A percentile compares a stretch with the other conserved stretches of the same genome.
Evolutionary conservation across 371 early-diverging fungal genomes (phyloP).

Genomic region (Mortierella sp.): DNA sequence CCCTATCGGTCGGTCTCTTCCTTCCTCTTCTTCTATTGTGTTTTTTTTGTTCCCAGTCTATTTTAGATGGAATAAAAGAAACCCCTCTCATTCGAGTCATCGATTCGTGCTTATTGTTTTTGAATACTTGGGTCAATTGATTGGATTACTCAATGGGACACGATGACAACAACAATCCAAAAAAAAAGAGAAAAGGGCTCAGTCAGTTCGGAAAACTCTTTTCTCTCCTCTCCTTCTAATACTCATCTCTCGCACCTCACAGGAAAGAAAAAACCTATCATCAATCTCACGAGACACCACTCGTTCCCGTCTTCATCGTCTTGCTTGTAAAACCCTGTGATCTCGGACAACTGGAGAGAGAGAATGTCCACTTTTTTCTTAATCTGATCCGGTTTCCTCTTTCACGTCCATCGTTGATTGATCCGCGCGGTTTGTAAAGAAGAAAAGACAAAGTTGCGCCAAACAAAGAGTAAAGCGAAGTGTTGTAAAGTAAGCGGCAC

Average conservation of each 20-base stretch:
- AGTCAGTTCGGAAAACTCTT: constrained; percentile 20
- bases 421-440: no score
- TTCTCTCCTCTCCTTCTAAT: not conserved
- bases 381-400: not conserved
- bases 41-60: not conserved
- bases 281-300: not conserved
- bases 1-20: not conserved
- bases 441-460: no score
- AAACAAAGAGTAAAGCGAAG: no score
- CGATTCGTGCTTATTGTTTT: not conserved
- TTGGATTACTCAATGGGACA: not conserved
- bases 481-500: no score
- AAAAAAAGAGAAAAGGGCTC: not conserved
- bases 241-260: not conserved
- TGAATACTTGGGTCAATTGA: not conserved
- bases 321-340: not conserved
- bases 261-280: not conserved
- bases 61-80: not conserved
- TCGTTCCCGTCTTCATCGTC: not conserved
- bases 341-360: not conserved
- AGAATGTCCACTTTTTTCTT: not conserved
- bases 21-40: not conserved
- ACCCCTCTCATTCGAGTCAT: constrained; percentile 1
- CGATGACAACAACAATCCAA: no score
- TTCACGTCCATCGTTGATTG: not conserved